Base-by-base conservation (phyloP, 371 early-diverging fungal genomes). In the Mortierella sp. region DNA sequence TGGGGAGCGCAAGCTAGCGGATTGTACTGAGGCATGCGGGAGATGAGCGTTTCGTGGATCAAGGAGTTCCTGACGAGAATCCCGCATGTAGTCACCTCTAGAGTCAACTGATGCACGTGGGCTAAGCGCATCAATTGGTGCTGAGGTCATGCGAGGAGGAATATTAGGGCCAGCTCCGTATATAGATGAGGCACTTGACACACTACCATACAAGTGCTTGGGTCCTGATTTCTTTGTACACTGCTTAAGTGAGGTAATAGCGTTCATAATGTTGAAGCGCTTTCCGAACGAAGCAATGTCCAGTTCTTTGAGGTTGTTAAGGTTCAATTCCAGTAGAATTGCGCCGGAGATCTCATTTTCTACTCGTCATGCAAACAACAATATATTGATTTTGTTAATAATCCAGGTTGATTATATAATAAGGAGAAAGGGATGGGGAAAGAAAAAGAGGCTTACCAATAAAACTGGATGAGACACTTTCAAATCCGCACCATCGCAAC, bases 281-380 rank as follows among this genome's bases (percentile, higher is more conserved):
- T 91, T 90, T 10, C 94, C 94, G 75, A 90, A 92, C 1, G 92
- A 88, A 28, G 76, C 72, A 41, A 93, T 89, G 36, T 91, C 88
- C 15, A 93, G 74, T 65, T 93, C 94, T 73, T 93, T 93, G 32
- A 93, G 76, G 11, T 91, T 86, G 53, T 88, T 86, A 64, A 92
- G 84, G 58, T 89, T 87, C 38, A 93, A 67, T 58, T 88, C 90
- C 21, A 92, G 47, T 16, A 93, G 77, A 15, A 91, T 86, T 41
- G 92, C 92, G 59, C 94, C 94, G 33, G 89, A 91, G 48, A 93
- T 92, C 58, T 93, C 94, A 73, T 92, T 89, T 1, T 87, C 91
- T 91, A 82, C 43, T 24, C 22, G 13, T 2, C 40, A 11, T 32
- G 6, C 2, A 15, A 47, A 48, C 3, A 38, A 6, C 3, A 36